Evolutionary conservation across 2,329 filamentous ascomycete genomes (phyloP).

Genomic region (Hypoxylon sp.): DNA sequence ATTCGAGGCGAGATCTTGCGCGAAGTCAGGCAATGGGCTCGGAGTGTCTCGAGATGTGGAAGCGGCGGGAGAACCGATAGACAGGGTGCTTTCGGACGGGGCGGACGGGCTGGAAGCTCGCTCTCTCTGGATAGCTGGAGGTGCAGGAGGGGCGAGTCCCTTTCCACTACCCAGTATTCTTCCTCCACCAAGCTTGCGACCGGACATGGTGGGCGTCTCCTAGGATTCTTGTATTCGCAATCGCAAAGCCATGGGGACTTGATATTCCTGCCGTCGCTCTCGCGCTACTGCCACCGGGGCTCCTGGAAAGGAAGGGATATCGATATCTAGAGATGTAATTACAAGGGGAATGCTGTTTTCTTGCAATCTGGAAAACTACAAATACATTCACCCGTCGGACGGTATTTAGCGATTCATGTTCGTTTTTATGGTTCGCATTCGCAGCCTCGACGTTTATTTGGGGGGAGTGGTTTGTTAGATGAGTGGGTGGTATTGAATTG

Average conservation of each 20-base stretch:
- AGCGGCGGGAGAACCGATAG: slow-evolving; percentile 72
- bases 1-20: slow-evolving; percentile 82
- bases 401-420: not conserved
- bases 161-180: slow-evolving; percentile 89
- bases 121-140: slow-evolving; percentile 51
- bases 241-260: slow-evolving; percentile 30
- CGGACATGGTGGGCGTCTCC: slow-evolving; percentile 69
- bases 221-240: slow-evolving; percentile 21
- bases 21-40: slow-evolving; percentile 73
- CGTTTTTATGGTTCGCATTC: slow-evolving; percentile 2
- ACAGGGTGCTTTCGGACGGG: slow-evolving; percentile 76
- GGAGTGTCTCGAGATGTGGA: slow-evolving; percentile 50
- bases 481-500: too few species aligned
- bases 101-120: slow-evolving; percentile 60
- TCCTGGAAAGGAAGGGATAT: slow-evolving; percentile 12
- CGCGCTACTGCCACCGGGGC: slow-evolving; percentile 9
- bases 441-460: not conserved
- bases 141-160: slow-evolving; percentile 73
- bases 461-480: too few species aligned
- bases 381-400: slow-evolving; percentile 8
- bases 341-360: not conserved
- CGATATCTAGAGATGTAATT: slow-evolving; percentile 4
- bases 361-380: not conserved
- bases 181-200: slow-evolving; percentile 88
- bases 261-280: not conserved